Percentiles rank a stretch among this genome's conserved stretches.
Evolutionary conservation across 2,329 filamentous ascomycete genomes (phyloP).

Genomic region (Diaporthe vaccinii): DNA sequence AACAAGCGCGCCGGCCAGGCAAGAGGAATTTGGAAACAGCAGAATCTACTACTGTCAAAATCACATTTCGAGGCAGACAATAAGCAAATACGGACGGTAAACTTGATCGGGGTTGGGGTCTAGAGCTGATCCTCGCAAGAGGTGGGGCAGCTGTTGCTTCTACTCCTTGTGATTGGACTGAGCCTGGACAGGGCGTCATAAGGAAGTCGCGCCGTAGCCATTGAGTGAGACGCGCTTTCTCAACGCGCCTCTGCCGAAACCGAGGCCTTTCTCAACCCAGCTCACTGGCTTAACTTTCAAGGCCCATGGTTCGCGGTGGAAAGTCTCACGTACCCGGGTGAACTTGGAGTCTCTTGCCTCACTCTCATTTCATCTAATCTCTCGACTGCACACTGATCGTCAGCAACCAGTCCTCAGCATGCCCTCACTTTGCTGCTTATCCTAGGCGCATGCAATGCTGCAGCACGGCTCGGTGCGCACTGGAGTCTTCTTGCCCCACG

Average conservation of each 20-base stretch:
- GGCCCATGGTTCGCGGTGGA: neutral
- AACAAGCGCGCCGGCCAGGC: no score
- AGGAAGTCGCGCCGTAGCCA: neutral
- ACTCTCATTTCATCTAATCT: neutral
- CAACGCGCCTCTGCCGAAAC: slow-evolving; percentile 19
- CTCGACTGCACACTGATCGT: neutral
- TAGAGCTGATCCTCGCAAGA: neutral
- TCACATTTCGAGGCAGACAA: neutral
- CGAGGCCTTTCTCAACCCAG: slow-evolving; percentile 4
- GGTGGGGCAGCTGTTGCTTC: slow-evolving; percentile 11
- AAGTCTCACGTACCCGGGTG: neutral
- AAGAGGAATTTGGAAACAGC: no score
- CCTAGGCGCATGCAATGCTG: slow-evolving; percentile 43
- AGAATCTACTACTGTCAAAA: no score
- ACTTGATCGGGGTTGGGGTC: neutral
- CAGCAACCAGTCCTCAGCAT: slow-evolving; percentile 7
- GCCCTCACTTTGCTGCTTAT: slow-evolving; percentile 1
- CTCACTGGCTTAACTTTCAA: neutral
- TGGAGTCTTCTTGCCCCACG: no score
- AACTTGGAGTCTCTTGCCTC: neutral
- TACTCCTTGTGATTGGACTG: slow-evolving; percentile 15
- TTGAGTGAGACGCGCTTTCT: slow-evolving; percentile 22
- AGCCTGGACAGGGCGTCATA: slow-evolving; percentile 26
- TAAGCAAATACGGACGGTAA: neutral
- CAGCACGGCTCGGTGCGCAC: slow-evolving; percentile 42